Evolutionary conservation across 139 green algal genomes (phyloP).

Genomic region (Gonium pectorale): DNA sequence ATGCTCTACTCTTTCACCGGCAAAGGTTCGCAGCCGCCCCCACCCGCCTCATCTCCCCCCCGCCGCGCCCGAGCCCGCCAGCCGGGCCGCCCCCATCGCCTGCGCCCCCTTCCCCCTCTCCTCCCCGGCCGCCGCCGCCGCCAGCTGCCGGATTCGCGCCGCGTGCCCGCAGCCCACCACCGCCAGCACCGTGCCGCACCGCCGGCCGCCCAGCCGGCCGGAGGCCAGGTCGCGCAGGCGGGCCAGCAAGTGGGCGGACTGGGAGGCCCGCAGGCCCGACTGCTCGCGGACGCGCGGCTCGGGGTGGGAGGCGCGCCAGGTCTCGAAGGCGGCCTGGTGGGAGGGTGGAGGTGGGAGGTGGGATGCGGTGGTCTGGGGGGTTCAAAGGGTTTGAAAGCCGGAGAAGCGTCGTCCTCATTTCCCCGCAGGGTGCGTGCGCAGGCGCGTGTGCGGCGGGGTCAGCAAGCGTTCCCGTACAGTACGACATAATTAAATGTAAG

Average conservation of each 20-base stretch:
- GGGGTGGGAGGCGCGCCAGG: not conserved
- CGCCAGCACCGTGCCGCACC: constrained; percentile 5
- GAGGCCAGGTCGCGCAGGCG: not conserved
- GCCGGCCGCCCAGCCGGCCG: constrained; percentile 19
- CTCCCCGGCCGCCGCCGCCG: not conserved
- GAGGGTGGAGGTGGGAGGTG: no score
- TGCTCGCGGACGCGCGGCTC: not conserved
- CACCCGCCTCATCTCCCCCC: no score
- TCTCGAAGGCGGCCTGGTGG: not conserved
- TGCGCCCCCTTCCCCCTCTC: not conserved
- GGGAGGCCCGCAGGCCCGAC: not conserved
- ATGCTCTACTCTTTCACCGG: no score
- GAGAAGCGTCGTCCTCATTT: no score
- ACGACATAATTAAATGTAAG: no score
- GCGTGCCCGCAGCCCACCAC: constrained; percentile 22
- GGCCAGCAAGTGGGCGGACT: not conserved
- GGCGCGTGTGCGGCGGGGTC: no score
- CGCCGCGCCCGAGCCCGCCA: no score
- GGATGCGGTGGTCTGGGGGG: not conserved
- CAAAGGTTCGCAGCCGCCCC: no score
- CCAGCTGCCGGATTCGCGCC: not conserved
- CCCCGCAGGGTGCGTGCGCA: no score
- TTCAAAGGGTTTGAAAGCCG: no score
- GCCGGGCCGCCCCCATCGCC: no score
- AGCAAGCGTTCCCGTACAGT: no score